Evolutionary conservation across 1,139 yeast genomes (phyloP), one percentile per base, ranked within the genome.

Genomic region (Diutina siamensis): DNA sequence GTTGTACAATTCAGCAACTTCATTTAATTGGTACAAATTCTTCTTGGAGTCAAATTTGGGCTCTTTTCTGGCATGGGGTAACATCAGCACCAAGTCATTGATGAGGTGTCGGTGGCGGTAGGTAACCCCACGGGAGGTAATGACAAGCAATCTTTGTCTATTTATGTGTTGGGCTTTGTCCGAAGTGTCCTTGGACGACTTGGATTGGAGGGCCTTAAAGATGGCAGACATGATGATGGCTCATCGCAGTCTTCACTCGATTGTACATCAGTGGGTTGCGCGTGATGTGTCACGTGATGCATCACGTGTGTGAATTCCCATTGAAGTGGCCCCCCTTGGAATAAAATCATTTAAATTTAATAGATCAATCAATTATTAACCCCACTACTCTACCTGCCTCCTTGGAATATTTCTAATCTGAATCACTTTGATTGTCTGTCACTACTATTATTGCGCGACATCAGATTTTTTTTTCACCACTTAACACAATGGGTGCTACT

Each of bases 1-100:
- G 72, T 92, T 92, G 75, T 92, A 88, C 52, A 94, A 72, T 60
- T 94, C 98, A 2, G 98, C 97, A 52, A 89, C 85, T 67, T 92
- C 98, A 59, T 92, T 92, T 53, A 92, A 73, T 63, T 87, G 94
- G 60, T 78, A 77, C 53, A 92, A 73, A 63, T 87, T 86, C 63
- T 89, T 86, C 67, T 92, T 94, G 51, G 89, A 82, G 64, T 94
- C 98, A 57, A 92, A 76, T 64, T 94, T 92, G 50, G 97, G 95
- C 65, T 92, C 98, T 62, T 89, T 92, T 63, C 97, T 81, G 41
- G 95, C 85, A 61, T 92, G 98, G 50, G 99, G 98, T 62, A 94
- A 67, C 62, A 94, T 71, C 41, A 79, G 68, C 52, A 80, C 71
- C 53, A 92, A 68, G 64, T 94, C 98, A 55, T 78, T 76, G 54